Evolutionary conservation across 2,329 filamentous ascomycete genomes (phyloP), one percentile per base, ranked within the genome.

Genomic region (Penicillium sp.): DNA sequence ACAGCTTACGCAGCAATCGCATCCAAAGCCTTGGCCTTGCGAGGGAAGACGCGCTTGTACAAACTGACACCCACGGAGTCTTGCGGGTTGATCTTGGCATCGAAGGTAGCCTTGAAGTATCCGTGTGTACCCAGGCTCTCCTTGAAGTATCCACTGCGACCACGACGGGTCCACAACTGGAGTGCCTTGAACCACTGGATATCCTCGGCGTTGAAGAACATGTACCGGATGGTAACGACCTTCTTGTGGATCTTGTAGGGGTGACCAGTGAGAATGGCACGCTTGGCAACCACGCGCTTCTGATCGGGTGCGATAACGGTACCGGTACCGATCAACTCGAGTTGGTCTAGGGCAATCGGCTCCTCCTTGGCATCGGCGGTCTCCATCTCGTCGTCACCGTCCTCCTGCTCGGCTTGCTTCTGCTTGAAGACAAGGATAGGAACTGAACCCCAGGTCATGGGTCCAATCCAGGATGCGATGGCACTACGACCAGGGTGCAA

Each of bases 101-200:
- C 96, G 78, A 99, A 99, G 2, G 89, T 97, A 13, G 94, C 94
- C 82, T 99, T 99, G 84, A 97, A 97, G 80, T 99, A 99, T n/a
- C 94, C 94, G 76, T 99, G 94, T 36, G 94, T 99, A 68, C 94
- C 94, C 49, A 99, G 79, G 57, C 89, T 84, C 80, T 99, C 94
- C 81, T 97, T 97, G 80, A 99, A 86, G 74, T 88, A 97, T 9
- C 94, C 94, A 65, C 86, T 90, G 61, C 94, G 83, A 7, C 94
- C 94, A 31, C 93, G 81, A 79, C 86, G 90, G 6, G 94, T 99
- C 93, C 93, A 99, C 62, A 99, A 78, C 59, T 94, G 93, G 72
- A 99, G 75, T 0, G 93, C 93, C 80, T 96, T 96, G 85, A 97
- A 99, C 93, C 94, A 99, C 66, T 90, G 86, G 33, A 99, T 91